These are phyloP conservation scores for Rheum nobile DNA, from an alignment of 148 eudicot species.

Conservation along the genomic window DNA sequence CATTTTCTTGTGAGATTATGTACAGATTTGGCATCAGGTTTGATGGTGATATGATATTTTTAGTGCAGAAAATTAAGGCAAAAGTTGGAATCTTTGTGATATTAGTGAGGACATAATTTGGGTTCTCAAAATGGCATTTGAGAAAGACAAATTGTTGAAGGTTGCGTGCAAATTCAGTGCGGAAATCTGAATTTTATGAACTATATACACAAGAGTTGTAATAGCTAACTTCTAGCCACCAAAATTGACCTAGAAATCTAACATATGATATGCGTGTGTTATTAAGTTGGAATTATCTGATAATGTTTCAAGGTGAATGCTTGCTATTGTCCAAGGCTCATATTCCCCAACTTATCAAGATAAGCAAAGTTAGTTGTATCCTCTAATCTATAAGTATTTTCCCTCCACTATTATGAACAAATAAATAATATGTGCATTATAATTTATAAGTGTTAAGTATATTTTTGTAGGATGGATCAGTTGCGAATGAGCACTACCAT, in stretches of 20 bases:
- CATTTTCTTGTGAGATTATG: neutral
- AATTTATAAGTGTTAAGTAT: too few relatives aligned
- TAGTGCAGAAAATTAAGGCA: neutral
- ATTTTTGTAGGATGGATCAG: too few relatives aligned
- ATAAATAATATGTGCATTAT: too few relatives aligned
- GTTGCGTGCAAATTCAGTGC: neutral
- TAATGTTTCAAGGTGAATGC: too few relatives aligned
- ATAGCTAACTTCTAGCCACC: neutral
- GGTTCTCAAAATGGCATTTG: neutral
- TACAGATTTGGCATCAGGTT: neutral
- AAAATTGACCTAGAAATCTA: neutral
- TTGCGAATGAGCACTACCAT: too few relatives aligned
- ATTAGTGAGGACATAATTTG: too few relatives aligned
- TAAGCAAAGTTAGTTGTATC: too few relatives aligned
- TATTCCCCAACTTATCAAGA: too few relatives aligned
- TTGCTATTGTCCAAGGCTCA: too few relatives aligned
- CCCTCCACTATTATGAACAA: too few relatives aligned
- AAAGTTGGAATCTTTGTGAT: neutral
- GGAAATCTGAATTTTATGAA: neutral
- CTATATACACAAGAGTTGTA: neutral
- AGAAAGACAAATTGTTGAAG: neutral
- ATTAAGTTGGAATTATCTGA: neutral
- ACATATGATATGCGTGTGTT: neutral
- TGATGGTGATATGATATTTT: too few relatives aligned
- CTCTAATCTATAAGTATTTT: too few relatives aligned